Evolutionary conservation across 2,329 filamentous ascomycete species (phyloP).

Genomic region (Cadophora sp.): DNA sequence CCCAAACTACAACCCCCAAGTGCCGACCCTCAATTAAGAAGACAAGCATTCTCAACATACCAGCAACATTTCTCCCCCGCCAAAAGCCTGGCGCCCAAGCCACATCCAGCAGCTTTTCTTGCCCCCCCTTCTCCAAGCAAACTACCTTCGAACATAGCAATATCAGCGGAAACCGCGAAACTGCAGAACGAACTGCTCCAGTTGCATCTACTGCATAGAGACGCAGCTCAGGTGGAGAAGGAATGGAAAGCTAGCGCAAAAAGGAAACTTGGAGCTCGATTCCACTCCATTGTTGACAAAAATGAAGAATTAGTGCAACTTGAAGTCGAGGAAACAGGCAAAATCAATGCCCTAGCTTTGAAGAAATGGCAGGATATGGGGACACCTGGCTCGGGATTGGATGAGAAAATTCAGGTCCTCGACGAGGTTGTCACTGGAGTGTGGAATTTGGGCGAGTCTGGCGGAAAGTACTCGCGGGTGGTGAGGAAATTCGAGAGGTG

Average conservation of each 20-base stretch:
- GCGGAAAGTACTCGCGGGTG: slow-evolving; percentile 61
- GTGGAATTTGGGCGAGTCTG: slow-evolving; percentile 62
- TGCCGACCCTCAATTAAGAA: slow-evolving; percentile 33
- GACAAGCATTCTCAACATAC: slow-evolving; percentile 60
- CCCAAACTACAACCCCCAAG: slow-evolving; percentile 25
- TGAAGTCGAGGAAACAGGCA: slow-evolving; percentile 57
- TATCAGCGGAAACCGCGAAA: slow-evolving; percentile 62
- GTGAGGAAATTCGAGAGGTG: slow-evolving; percentile 66
- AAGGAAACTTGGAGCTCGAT: slow-evolving; percentile 54
- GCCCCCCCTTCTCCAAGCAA: slow-evolving; percentile 68
- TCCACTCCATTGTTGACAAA: slow-evolving; percentile 46
- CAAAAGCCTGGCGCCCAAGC: slow-evolving; percentile 66
- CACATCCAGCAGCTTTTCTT: slow-evolving; percentile 62
- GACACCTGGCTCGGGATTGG: slow-evolving; percentile 50
- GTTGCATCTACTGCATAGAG: slow-evolving; percentile 67
- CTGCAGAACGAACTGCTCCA: slow-evolving; percentile 71
- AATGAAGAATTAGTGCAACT: slow-evolving; percentile 50
- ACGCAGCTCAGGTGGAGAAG: slow-evolving; percentile 51
- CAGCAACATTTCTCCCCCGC: slow-evolving; percentile 74
- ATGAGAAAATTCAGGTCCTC: slow-evolving; percentile 63
- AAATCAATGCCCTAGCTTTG: slow-evolving; percentile 58
- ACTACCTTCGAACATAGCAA: slow-evolving; percentile 64
- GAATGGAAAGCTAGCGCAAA: slow-evolving; percentile 65
- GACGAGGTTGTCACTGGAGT: slow-evolving; percentile 63
- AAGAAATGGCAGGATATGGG: slow-evolving; percentile 53